Evolutionary conservation across 2,329 filamentous ascomycete genomes (phyloP), one percentile per base, ranked within the genome.

Genomic region (Pseudogymnoascus sp.): DNA sequence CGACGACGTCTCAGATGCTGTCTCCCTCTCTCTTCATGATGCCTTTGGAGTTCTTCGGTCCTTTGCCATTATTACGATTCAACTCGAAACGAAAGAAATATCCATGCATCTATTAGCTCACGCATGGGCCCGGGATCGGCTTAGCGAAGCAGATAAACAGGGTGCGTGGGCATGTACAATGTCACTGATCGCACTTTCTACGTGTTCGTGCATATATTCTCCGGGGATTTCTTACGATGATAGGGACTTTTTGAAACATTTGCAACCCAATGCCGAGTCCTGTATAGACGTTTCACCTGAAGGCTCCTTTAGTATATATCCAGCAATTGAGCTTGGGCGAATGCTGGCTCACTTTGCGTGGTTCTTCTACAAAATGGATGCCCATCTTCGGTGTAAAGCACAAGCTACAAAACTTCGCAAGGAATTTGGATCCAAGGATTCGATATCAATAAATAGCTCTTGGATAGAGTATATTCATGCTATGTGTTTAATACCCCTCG

Each of bases 61-160:
- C 2, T 64, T 68, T 31, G 65, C 65, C 1, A 61, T 68, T 3
- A 59, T 68, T 11, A 63, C 33, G 7, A 13, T 63, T n/a, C 21
- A 66, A 3, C 36, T 50, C 6, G 44, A 64, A 17, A 60, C 23
- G 47, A 10, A 26, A 8, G 47, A 57, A n/a, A 59, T 68, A 2
- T 67, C 64, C 11, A 66, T 70, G 68, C 66, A 70, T 64, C 63
- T 64, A 35, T 26, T 69, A 15, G 61, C 65, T 53, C 66, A 69
- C 36, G 64, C 66, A 28, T 69, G 68, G 68, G 67, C 67, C 11
- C 66, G 63, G 26, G 67, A 68, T 40, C 65, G 63, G 23, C 50
- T 64, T 35, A 44, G 64, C 15, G 3, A 50, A 50, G 4, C 21
- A 7, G 6, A 50, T 50, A 50, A 26, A 26, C 44, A 50, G 13